Evolutionary conservation across 2,329 filamentous ascomycete genomes (phyloP).

Genomic region (Ceratocystiopsis sp.): DNA sequence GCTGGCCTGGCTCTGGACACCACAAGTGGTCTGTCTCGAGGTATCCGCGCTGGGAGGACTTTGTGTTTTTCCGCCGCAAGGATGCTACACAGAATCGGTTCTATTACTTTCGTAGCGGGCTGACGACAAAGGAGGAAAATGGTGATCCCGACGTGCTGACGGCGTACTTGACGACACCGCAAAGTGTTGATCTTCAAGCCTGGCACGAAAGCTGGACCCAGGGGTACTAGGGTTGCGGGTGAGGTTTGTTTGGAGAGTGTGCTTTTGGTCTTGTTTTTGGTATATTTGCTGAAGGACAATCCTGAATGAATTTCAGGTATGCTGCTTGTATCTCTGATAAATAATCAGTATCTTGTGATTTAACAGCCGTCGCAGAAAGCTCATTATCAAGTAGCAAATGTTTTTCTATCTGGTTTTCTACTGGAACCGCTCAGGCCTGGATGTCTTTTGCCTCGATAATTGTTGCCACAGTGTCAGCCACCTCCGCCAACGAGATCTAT

Average conservation of each 20-base stretch:
- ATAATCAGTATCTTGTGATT: too few species aligned
- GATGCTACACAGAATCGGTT: slow-evolving; percentile 2
- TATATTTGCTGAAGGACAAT: neutral
- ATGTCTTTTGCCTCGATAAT: slow-evolving; percentile 4
- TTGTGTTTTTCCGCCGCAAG: slow-evolving; percentile 1
- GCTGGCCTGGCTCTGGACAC: slow-evolving; percentile 9
- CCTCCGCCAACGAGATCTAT: slow-evolving; percentile 2
- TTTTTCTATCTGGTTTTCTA: neutral
- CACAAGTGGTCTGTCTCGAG: slow-evolving; percentile 2
- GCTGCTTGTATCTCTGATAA: too few species aligned
- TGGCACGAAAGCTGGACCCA: slow-evolving; percentile 3
- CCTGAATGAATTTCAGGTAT: too few species aligned
- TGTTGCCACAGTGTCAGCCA: slow-evolving; percentile 4
- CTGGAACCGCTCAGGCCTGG: too few species aligned
- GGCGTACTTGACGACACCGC: neutral
- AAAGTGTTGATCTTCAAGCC: neutral
- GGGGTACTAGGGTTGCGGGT: neutral
- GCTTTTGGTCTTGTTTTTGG: neutral
- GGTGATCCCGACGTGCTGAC: neutral
- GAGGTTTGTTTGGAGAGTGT: too few species aligned
- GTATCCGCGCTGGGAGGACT: slow-evolving; percentile 8
- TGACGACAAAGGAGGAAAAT: slow-evolving; percentile 1
- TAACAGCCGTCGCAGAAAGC: too few species aligned
- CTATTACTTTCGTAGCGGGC: slow-evolving; percentile 6
- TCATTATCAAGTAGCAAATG: neutral